phyloP scores from a whole-genome alignment of 2,329 filamentous ascomycete genomes.

The Ascochyta rabiei region DNA sequence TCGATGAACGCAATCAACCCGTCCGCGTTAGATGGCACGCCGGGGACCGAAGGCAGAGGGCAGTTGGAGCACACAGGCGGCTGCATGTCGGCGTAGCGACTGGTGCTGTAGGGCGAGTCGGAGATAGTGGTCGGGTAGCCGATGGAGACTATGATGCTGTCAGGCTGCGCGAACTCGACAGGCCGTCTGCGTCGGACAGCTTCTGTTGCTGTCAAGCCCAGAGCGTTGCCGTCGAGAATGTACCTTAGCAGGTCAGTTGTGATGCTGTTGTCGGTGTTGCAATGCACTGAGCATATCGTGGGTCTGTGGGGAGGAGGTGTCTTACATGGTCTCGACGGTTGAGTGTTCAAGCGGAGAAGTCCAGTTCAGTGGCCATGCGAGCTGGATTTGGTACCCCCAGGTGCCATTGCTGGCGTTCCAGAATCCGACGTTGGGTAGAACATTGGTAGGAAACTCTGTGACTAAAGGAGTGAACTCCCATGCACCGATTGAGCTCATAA shows the following conservation, averaged over 20 bases:
- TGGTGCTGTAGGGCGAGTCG: conserved; percentile 38
- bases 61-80: conserved; percentile 39
- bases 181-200: conserved; percentile 37
- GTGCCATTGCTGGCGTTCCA: conserved; percentile 43
- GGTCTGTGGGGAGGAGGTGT: background rate
- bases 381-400: conserved; percentile 44
- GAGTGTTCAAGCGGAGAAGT: conserved; percentile 29
- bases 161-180: conserved; percentile 39
- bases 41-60: conserved; percentile 30
- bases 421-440: conserved; percentile 38
- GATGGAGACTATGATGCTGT: conserved; percentile 41
- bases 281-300: background rate
- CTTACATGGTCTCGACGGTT: conserved; percentile 42
- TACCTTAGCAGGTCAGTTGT: conserved; percentile 24
- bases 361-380: conserved; percentile 44
- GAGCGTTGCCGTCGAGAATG: conserved; percentile 42
- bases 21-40: conserved; percentile 53
- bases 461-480: conserved; percentile 39
- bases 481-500: conserved; percentile 29
- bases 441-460: conserved; percentile 28
- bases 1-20: conserved; percentile 55
- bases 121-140: conserved; percentile 38
- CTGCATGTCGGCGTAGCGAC: conserved; percentile 38
- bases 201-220: conserved; percentile 37
- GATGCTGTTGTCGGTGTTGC: background rate